Conservation (phyloP, 2,329 filamentous ascomycete species). For the Talaromyces sp. region DNA sequence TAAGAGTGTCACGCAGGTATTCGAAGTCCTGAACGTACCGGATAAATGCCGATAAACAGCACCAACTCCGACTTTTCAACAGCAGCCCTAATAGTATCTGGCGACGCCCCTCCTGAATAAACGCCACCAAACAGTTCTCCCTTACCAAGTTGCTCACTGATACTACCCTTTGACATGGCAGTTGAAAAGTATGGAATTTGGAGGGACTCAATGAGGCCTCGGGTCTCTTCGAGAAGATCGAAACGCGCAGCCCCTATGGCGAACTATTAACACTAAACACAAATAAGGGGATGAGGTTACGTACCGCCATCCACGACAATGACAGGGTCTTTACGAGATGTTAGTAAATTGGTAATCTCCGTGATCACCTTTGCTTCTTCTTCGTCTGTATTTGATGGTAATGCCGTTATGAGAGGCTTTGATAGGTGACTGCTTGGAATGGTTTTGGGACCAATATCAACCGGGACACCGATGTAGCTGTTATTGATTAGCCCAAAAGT, state of each 20-base stretch:
- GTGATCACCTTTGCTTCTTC: background rate
- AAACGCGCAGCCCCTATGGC: background rate
- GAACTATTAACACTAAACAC: background rate
- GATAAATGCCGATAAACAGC: conserved; percentile 5
- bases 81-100: background rate
- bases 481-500: background rate
- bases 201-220: background rate
- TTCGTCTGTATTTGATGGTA: background rate
- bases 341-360: background rate
- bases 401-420: background rate
- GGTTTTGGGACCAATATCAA: conserved; percentile 7
- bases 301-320: conserved; percentile 12
- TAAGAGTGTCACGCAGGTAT: background rate
- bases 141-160: background rate
- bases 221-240: background rate
- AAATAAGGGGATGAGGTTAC: background rate
- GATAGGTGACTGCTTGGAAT: background rate
- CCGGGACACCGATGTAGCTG: conserved; percentile 16
- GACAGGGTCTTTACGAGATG: background rate
- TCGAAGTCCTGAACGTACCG: background rate
- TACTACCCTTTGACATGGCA: conserved; percentile 12
- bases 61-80: conserved; percentile 10
- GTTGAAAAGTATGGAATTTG: conserved; percentile 14
- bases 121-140: conserved; percentile 14
- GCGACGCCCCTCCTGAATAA: conserved; percentile 8